These are phyloP conservation scores for Xerocomus potaroensis DNA, from an alignment of 768 basidiomycete genomes.

Conservation along the genomic window DNA sequence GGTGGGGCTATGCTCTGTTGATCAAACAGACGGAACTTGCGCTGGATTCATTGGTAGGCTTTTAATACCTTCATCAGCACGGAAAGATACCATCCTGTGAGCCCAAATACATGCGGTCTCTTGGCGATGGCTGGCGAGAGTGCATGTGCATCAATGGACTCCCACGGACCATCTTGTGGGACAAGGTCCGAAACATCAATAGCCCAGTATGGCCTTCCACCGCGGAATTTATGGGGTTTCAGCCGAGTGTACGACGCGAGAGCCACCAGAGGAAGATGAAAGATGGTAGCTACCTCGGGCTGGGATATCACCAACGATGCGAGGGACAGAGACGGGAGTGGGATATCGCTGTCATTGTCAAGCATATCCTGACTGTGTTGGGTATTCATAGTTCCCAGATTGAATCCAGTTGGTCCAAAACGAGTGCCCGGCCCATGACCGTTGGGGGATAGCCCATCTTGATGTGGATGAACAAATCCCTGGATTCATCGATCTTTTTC, in stretches of 20 bases:
- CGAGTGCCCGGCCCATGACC: not conserved
- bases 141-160: conserved; percentile 29
- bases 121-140: conserved; percentile 43
- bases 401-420: conserved; percentile 1
- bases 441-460: not conserved
- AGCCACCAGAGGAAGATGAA: conserved; percentile 63
- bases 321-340: conserved; percentile 60
- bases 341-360: conserved; percentile 29
- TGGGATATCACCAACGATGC: conserved; percentile 47
- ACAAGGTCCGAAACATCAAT: conserved; percentile 62
- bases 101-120: conserved; percentile 71
- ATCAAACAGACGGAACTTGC: too few species aligned
- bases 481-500: conserved; percentile 1
- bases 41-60: conserved; percentile 44
- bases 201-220: conserved; percentile 52
- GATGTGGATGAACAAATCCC: conserved; percentile 39
- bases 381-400: not conserved
- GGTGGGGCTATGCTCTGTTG: not conserved
- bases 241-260: conserved; percentile 46
- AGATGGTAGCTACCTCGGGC: conserved; percentile 62
- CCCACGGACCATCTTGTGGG: conserved; percentile 27
- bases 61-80: conserved; percentile 54
- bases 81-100: conserved; percentile 80
- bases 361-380: not conserved
- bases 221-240: conserved; percentile 53